Conservation (phyloP, 495 filamentous ascomycete genomes). For the Entonaema liquescens region DNA sequence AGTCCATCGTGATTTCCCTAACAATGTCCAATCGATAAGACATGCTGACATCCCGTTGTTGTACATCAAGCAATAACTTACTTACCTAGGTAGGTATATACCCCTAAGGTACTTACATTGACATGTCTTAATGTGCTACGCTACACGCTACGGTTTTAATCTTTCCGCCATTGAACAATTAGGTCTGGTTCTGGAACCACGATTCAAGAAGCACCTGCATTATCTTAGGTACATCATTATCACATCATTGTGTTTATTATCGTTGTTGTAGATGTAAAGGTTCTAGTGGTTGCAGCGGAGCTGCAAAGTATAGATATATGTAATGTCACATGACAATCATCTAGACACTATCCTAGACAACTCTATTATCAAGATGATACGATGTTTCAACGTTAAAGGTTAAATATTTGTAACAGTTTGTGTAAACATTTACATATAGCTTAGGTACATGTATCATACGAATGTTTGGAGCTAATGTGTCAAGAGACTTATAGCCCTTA, state of each 20-base stretch:
- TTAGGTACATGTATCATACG: background rate
- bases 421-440: background rate
- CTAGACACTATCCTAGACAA: too few relatives aligned
- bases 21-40: conserved; percentile 11
- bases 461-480: background rate
- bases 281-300: too few relatives aligned
- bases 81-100: too few relatives aligned
- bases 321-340: too few relatives aligned
- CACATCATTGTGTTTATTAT: too few relatives aligned
- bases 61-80: too few relatives aligned
- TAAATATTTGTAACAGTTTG: background rate
- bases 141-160: too few relatives aligned
- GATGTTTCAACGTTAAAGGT: background rate
- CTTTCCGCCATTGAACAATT: too few relatives aligned
- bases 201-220: background rate
- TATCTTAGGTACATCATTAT: too few relatives aligned
- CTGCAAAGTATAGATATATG: too few relatives aligned
- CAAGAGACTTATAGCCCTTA: background rate
- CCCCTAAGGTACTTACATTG: background rate
- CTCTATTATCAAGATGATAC: background rate
- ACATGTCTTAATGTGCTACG: too few relatives aligned
- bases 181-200: background rate
- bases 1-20: background rate
- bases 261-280: too few relatives aligned
- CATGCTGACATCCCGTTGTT: background rate